Evolutionary conservation across 2,329 filamentous ascomycete genomes (phyloP).

Genomic region (Neurospora sp.): DNA sequence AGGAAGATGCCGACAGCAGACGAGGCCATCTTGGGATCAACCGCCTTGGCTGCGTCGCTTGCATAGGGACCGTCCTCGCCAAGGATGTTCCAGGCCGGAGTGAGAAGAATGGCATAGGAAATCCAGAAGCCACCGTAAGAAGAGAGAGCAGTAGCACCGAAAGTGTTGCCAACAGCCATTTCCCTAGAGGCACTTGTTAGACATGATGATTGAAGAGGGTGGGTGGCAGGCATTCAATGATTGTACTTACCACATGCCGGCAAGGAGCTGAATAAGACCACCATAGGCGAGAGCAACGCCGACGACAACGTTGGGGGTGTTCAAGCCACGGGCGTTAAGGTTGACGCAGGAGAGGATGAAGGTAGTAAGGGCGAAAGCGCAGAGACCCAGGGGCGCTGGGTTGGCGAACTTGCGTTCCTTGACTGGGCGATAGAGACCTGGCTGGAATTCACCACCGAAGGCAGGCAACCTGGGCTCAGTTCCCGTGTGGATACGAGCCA

Average conservation of each 20-base stretch:
- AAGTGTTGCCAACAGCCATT: conserved; percentile 81
- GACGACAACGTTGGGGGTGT: conserved; percentile 55
- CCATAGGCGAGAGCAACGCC: conserved; percentile 66
- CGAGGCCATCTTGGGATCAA: conserved; percentile 35
- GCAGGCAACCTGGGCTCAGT: conserved; percentile 37
- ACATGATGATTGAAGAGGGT: background rate
- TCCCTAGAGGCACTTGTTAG: conserved; percentile 44
- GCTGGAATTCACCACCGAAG: conserved; percentile 66
- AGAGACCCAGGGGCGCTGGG: conserved; percentile 67
- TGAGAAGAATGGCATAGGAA: conserved; percentile 61
- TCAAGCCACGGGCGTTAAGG: conserved; percentile 52
- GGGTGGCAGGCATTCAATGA: background rate
- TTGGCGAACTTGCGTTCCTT: conserved; percentile 68
- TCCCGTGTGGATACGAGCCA: conserved; percentile 25
- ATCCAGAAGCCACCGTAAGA: conserved; percentile 85
- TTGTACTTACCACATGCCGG: conserved; percentile 71
- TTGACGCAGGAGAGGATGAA: conserved; percentile 72
- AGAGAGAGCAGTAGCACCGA: conserved; percentile 71
- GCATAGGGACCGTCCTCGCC: conserved; percentile 35
- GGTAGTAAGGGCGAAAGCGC: conserved; percentile 73
- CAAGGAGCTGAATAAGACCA: conserved; percentile 67
- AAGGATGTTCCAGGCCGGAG: conserved; percentile 54
- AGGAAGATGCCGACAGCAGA: conserved; percentile 67
- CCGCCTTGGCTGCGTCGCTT: conserved; percentile 7
- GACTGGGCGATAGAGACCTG: conserved; percentile 53